These are phyloP conservation scores for Truncatella angustata DNA, from an alignment of 2,329 filamentous ascomycete genomes.

Conservation along the genomic window DNA sequence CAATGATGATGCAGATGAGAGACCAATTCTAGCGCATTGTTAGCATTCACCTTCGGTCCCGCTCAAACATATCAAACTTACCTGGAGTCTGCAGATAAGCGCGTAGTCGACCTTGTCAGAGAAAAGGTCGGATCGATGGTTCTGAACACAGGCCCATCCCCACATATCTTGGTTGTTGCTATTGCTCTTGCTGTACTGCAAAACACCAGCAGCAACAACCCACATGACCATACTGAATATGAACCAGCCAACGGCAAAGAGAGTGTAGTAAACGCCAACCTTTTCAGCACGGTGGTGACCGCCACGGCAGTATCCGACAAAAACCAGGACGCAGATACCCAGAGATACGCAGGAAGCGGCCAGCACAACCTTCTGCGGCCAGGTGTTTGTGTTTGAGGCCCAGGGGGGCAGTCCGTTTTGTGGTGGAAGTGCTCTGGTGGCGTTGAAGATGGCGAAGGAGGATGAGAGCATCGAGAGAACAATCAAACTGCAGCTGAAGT, in stretches of 20 bases:
- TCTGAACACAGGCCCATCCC: conserved; percentile 97
- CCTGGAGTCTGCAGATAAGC: conserved; percentile 85
- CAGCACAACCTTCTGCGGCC: conserved; percentile 87
- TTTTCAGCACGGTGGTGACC: conserved; percentile 90
- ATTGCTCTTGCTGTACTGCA: conserved; percentile 75
- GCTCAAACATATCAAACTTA: conserved; percentile 35
- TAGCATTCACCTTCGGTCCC: conserved; percentile 4
- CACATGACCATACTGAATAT: conserved; percentile 91
- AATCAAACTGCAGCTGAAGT: conserved; percentile 95
- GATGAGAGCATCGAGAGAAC: conserved; percentile 86
- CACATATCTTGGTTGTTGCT: conserved; percentile 85
- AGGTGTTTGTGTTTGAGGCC: conserved; percentile 75
- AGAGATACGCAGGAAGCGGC: conserved; percentile 79
- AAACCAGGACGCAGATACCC: conserved; percentile 72
- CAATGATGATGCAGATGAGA: conserved; percentile 94
- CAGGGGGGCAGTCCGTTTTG: conserved; percentile 83
- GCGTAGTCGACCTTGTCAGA: conserved; percentile 80
- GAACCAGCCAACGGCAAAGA: conserved; percentile 92
- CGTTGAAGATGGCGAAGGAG: conserved; percentile 90
- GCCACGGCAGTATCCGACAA: conserved; percentile 82
- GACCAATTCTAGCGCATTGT: conserved; percentile 74
- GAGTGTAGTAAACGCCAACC: conserved; percentile 90
- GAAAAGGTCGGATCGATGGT: conserved; percentile 76
- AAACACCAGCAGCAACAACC: conserved; percentile 78
- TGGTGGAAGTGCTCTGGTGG: conserved; percentile 70